Conservation (phyloP, 805 yeast species). For the Kodamaea leandrae region DNA sequence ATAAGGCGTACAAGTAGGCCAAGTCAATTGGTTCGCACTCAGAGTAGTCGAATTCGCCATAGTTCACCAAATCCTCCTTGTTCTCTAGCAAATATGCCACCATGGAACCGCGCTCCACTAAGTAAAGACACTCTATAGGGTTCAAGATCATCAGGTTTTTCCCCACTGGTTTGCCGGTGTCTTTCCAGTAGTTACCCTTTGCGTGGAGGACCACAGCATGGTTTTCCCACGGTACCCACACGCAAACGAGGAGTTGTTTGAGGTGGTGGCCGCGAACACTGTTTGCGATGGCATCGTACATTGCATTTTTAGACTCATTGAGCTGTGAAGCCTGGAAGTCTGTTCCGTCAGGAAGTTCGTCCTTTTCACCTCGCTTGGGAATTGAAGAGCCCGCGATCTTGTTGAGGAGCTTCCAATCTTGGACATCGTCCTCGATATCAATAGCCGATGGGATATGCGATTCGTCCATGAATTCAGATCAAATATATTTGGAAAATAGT, state of each 20-base stretch:
- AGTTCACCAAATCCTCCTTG: no score
- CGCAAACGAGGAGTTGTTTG: constrained; percentile 53
- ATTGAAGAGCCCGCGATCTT: constrained; percentile 24
- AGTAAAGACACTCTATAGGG: constrained; percentile 70
- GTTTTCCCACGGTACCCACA: constrained; percentile 35
- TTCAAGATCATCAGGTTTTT: constrained; percentile 32
- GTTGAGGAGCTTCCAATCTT: constrained; percentile 49
- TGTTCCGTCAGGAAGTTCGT: constrained; percentile 80
- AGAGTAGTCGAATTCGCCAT: neutral
- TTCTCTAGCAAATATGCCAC: constrained; percentile 24
- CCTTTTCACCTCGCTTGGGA: constrained; percentile 82
- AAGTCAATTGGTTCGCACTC: constrained; percentile 46
- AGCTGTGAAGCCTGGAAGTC: constrained; percentile 47
- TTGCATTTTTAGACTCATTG: constrained; percentile 56
- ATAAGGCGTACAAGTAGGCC: constrained; percentile 59
- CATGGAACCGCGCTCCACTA: constrained; percentile 73
- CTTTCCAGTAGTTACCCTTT: constrained; percentile 69
- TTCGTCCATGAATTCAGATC: constrained; percentile 2
- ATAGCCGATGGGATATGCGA: constrained; percentile 3
- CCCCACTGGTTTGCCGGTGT: constrained; percentile 57
- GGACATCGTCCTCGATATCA: constrained; percentile 44
- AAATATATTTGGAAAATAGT: constrained; percentile 1
- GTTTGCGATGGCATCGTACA: constrained; percentile 61
- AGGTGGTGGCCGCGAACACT: constrained; percentile 46
- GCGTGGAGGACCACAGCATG: constrained; percentile 43